phyloP scores from a whole-genome alignment of 108 stramenopile genomes.

The Fragilaria crotonensis region DNA sequence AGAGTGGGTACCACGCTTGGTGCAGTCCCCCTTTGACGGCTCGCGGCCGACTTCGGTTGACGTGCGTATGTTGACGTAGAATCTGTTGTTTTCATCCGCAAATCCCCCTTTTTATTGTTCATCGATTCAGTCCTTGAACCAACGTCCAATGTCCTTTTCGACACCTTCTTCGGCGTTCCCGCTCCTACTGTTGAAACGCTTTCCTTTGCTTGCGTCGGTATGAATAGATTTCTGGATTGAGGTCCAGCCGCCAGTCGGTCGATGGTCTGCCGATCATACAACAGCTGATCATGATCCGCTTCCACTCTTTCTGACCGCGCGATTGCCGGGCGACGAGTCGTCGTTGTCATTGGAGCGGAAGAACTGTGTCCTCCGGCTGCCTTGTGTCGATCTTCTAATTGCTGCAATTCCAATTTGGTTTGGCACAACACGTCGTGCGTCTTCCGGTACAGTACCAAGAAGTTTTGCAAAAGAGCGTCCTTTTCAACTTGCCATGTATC shows the following conservation, averaged over 20 bases:
- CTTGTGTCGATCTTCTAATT: not conserved
- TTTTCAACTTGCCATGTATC: slow-evolving; percentile 28
- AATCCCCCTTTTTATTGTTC: not conserved
- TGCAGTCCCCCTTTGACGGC: not conserved
- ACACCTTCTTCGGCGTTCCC: not conserved
- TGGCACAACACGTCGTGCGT: not conserved
- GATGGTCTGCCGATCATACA: not conserved
- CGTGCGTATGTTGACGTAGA: not conserved
- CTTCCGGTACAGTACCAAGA: slow-evolving; percentile 19
- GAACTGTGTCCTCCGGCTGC: too few relatives aligned
- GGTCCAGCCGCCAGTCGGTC: not conserved
- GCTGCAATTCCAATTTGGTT: not conserved
- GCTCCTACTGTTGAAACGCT: not conserved
- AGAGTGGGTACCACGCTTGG: too few relatives aligned
- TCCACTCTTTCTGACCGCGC: too few relatives aligned
- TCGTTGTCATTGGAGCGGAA: too few relatives aligned
- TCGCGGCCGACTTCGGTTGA: not conserved
- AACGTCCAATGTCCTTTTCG: not conserved
- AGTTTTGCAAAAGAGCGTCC: slow-evolving; percentile 15
- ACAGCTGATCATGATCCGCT: not conserved
- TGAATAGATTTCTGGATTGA: too few relatives aligned
- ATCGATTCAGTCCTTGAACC: not conserved
- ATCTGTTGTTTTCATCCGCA: not conserved
- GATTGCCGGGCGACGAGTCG: not conserved
- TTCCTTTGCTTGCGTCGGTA: not conserved